Evolutionary conservation across 768 basidiomycete genomes (phyloP), one percentile per base, ranked within the genome.

Genomic region (Leccinum incarnatum): DNA sequence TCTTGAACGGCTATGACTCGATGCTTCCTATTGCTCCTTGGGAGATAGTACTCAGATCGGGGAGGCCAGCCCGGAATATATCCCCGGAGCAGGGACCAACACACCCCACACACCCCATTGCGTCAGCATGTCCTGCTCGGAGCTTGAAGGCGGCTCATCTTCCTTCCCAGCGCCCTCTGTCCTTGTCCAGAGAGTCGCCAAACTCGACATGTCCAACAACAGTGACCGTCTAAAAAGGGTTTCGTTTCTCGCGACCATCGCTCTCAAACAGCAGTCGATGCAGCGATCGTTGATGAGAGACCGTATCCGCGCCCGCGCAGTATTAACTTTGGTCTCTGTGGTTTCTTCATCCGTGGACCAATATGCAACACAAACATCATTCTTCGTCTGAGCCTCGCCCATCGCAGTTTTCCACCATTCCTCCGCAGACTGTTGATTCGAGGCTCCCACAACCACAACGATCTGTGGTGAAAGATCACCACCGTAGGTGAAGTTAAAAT

Each of bases 381-480:
- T 50, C 54, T 45, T 54, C 17, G n/a, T 15, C 11, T 6, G 29
- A 14, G 53, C 7, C 8, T 36, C 51, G 45, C 55, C 58, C 7
- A 68, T 48, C 7, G 19, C 37, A 4, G 15, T 40, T 42, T 5
- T 37, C 68, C 70, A 70, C 67, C 70, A 70, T 45, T 56, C 17
- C n/a, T 70, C 53, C 23, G 70, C 70, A 46, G 50, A 54, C 4
- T 2, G 0, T 45, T 60, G 62, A 45, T 56, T 37, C 8, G 19
- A 7, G 10, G 64, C 70, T 40, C 69, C 69, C 23, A 60, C 29
- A 15, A 70, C 60, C 30, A 70, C 54, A 21, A 72, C 55, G 46
- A 70, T 66, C 32, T 56, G 66, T 10, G 69, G 70, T 21, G 69
- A 63, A 30, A 70, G 62, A 25, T 70, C 64, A 9, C 69, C 69